Conservation (phyloP, 345 rosid species). For the Viola odorata region DNA sequence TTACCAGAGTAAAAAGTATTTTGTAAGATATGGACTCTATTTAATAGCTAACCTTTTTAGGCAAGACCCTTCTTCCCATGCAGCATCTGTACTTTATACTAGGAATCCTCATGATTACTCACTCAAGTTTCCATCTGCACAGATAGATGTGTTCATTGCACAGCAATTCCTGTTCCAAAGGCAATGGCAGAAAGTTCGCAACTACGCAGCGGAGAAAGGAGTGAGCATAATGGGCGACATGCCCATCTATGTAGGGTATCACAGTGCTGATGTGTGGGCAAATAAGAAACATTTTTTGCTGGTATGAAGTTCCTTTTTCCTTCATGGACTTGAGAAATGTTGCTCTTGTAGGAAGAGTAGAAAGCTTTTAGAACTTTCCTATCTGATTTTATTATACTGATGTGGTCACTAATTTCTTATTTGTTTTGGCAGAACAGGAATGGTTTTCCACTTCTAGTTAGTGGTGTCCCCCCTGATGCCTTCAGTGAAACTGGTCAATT, state of each 20-base stretch:
- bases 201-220: slow-evolving; percentile 62
- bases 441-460: slow-evolving; percentile 74
- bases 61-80: slow-evolving; percentile 3
- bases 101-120: slow-evolving; percentile 10
- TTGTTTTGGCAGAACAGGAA: slow-evolving; percentile 55
- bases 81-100: not conserved
- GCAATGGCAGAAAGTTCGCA: slow-evolving; percentile 85
- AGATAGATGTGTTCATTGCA: slow-evolving; percentile 86
- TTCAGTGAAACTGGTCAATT: slow-evolving; percentile 96
- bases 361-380: not conserved
- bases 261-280: slow-evolving; percentile 99
- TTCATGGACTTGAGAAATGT: slow-evolving; percentile 5
- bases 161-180: slow-evolving; percentile 89
- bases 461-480: slow-evolving; percentile 97
- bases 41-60: slow-evolving; percentile 13
- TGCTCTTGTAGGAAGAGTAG: not conserved
- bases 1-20: slow-evolving; percentile 63
- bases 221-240: slow-evolving; percentile 96
- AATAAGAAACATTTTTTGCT: slow-evolving; percentile 78
- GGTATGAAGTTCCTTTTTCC: slow-evolving; percentile 38
- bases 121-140: slow-evolving; percentile 23
- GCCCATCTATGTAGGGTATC: slow-evolving; percentile 95
- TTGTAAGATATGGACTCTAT: slow-evolving; percentile 39
- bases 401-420: slow-evolving; percentile 9
- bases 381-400: slow-evolving; percentile 4